Base-by-base conservation (phyloP, 768 basidiomycete species). In the Podaxis sp. region DNA sequence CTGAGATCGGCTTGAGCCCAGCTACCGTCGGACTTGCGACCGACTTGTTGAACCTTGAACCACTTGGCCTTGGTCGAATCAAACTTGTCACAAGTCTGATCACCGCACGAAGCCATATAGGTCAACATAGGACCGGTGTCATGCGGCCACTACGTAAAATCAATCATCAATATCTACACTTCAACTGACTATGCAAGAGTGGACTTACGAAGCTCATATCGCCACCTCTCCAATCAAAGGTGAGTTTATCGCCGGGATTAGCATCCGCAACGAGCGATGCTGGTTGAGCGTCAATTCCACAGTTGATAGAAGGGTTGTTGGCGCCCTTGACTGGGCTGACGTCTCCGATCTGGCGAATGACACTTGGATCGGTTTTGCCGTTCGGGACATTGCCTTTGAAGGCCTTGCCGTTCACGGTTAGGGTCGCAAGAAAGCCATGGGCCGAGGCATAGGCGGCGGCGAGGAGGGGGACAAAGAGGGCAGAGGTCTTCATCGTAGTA, bases 1-100 rank as follows among this genome's bases (percentile, higher is more conserved):
- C 85, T 80, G 66, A 88, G 73, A 56, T 79, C 77, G 4, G 74
- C 74, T 68, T 89, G 87, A 2, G 73, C 75, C 88, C 87, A 89
- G 22, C 25, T 68, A 27, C 74, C 72, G 2, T 71, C 71, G 8
- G 70, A 61, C 47, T 81, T 73, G 12, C 76, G 72, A 2, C 83
- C 85, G 2, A 76, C 75, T 68, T 88, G 79, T 33, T 82, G 73
- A 60, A 89, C 85, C 79, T 91, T 91, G 82, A 91, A 90, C 88
- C 88, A 92, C 68, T 84, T 77, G 8, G 88, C 86, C 22, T 77
- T 67, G 15, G 80, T 76, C 5, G 83, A 67, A 66, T 89, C 77
- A 73, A 86, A 89, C 67, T 85, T 73, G 68, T 80, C 80, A 73
- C 90, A 91, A 2, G 83, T 72, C 0, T 79, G 76, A 38, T 74